Evolutionary conservation across 495 filamentous ascomycete species (phyloP), one percentile per base, ranked within the genome.

Genomic region (Lophiotrema nucula): DNA sequence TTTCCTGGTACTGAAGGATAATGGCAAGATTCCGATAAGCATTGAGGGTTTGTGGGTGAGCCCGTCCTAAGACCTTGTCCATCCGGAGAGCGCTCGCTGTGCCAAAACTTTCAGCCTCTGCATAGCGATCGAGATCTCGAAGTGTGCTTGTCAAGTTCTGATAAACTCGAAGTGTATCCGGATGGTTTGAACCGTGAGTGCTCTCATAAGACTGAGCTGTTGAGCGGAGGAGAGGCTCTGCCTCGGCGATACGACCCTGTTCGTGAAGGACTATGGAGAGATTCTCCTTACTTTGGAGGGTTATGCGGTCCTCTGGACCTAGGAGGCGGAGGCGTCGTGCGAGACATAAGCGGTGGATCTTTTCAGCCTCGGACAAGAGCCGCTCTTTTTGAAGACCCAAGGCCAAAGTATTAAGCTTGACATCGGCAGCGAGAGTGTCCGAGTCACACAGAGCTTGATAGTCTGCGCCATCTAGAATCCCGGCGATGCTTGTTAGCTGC

Each of bases 21-120:
- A 51, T 51, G 41, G 21, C 21, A 11, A 51, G 22, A 19, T 51
- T 51, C 12, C 13, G 47, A 12, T 31, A 27, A 6, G 47, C 25
- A 11, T 11, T 21, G 21, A 51, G 15, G 21, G 24, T 28, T 11
- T 31, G 8, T 8, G 31, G 8, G 31, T 35, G 31, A 35, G 8
- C 8, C 15, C 8, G 31, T 15, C 31, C 31, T 8, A 35, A 15
- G 31, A 8, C 15, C 8, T 15, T 35, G 8, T 35, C 31, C 31
- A 35, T 35, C 31, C 15, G 31, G 8, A 35, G 8, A 15, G 31
- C 31, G 31, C 31, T 8, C 8, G 31, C 31, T 35, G 15, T 8
- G 15, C 8, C 8, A 8, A 35, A 15, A 15, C 31, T 35, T 15
- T 35, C 31, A 35, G 31, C 31, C 15, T 35, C 31, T 15, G 8